Base-by-base conservation (phyloP, 371 early-diverging fungal species). In the Choanephora cucurbitarum region DNA sequence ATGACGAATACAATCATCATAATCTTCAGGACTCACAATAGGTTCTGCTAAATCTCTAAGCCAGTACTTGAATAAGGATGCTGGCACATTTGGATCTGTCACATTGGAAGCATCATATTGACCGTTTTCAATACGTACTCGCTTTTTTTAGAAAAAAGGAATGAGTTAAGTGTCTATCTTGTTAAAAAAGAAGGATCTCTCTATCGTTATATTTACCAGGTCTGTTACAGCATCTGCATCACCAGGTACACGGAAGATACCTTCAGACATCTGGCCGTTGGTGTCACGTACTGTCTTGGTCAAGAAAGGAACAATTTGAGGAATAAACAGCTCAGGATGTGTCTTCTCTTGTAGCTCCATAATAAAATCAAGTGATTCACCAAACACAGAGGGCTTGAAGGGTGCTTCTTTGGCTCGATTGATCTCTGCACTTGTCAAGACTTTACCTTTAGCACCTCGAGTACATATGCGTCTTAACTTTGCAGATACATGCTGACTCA, bases 161-260 rank as follows among this genome's bases (percentile, higher is more conserved):
- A 5, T 28, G 28, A 7, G 28, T 28, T 7, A 28, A 28, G n/a
- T n/a, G n/a, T n/a, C n/a, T n/a, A n/a, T n/a, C n/a, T n/a, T n/a
- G n/a, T n/a, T n/a, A n/a, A n/a, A n/a, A n/a, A n/a, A n/a, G n/a
- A n/a, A n/a, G n/a, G n/a, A n/a, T n/a, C n/a, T n/a, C n/a, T n/a
- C n/a, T n/a, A n/a, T n/a, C n/a, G n/a, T n/a, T 21, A 33, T 57
- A 41, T 73, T 46, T 77, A 91, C 91, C 82, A 91, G 64, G 43
- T 83, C 83, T 14, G 92, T 85, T 1, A 97, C 94, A 13, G 80
- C 80, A 48, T 96, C 97, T 17, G 87, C 88, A 70, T 97, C 96
- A 17, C 95, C 98, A 15, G 98, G 94, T 18, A 98, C 93, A 52
- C 98, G 88, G 66, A 98, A 98, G 23, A 98, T 95, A n/a, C 98